These are phyloP conservation scores for Umbelopsis ramanniana DNA, from an alignment of 192 early-diverging fungal genomes.

Conservation along the genomic window DNA sequence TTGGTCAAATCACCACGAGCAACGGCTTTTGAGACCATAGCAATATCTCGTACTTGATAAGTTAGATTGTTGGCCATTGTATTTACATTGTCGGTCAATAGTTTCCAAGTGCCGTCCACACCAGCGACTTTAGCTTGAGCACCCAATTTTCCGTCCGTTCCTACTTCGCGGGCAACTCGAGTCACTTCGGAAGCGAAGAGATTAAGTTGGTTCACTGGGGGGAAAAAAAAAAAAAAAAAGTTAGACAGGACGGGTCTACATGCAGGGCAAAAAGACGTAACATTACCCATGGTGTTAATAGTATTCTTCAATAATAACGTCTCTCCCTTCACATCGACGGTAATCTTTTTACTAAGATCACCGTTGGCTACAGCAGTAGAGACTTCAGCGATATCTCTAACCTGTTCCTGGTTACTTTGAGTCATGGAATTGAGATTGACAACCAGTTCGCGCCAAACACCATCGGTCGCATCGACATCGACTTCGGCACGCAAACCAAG, in stretches of 20 bases:
- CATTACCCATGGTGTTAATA: conserved; percentile 75
- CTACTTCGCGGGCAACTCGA: conserved; percentile 70
- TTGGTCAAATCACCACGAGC: conserved; percentile 61
- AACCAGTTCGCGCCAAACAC: conserved; percentile 62
- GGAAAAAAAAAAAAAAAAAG: too few species aligned
- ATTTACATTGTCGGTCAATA: conserved; percentile 69
- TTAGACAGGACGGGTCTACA: background rate
- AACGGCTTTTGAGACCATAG: conserved; percentile 62
- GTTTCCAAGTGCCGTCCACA: conserved; percentile 67
- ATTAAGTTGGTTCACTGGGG: conserved; percentile 55
- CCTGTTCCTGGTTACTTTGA: conserved; percentile 56
- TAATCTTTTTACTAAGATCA: conserved; percentile 73
- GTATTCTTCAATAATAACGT: conserved; percentile 75
- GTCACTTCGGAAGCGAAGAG: conserved; percentile 63
- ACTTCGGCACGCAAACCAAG: conserved; percentile 70
- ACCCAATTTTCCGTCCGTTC: conserved; percentile 66
- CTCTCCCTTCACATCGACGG: conserved; percentile 71
- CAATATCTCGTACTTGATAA: conserved; percentile 68
- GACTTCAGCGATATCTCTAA: conserved; percentile 72
- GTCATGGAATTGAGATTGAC: conserved; percentile 62
- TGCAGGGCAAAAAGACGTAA: background rate
- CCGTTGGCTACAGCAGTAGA: conserved; percentile 71
- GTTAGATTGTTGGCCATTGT: conserved; percentile 68
- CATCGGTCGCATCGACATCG: conserved; percentile 47
- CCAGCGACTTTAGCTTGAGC: conserved; percentile 64